These are phyloP conservation scores for Trichoderma breve DNA, from an alignment of 2,329 filamentous ascomycete genomes.

Conservation along the genomic window DNA sequence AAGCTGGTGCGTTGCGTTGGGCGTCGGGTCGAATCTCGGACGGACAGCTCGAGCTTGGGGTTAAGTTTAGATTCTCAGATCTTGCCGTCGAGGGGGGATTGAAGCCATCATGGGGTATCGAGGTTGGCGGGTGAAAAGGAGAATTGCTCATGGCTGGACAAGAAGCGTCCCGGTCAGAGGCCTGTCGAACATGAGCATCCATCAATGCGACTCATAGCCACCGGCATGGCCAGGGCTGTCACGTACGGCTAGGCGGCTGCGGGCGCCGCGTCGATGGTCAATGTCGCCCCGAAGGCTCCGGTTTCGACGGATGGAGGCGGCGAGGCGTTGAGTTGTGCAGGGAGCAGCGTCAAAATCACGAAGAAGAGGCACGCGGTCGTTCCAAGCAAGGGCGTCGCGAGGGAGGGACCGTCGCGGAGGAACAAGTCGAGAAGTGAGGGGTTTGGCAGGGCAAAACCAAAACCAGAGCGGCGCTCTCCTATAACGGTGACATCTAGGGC, in stretches of 20 bases:
- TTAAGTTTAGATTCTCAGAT: slow-evolving; percentile 9
- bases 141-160: slow-evolving; percentile 32
- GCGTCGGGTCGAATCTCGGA: slow-evolving; percentile 3
- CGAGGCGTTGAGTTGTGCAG: neutral
- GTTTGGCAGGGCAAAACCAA: slow-evolving; percentile 22
- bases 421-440: slow-evolving; percentile 16
- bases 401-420: neutral
- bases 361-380: slow-evolving; percentile 10
- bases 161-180: slow-evolving; percentile 18
- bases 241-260: slow-evolving; percentile 9
- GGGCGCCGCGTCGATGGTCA: neutral
- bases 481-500: slow-evolving; percentile 36
- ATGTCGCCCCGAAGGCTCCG: neutral
- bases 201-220: slow-evolving; percentile 11
- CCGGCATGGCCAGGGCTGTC: neutral
- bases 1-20: neutral
- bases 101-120: slow-evolving; percentile 30
- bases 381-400: neutral
- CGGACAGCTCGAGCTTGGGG: slow-evolving; percentile 4
- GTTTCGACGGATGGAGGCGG: neutral
- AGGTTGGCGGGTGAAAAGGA: slow-evolving; percentile 30
- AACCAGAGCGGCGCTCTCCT: slow-evolving; percentile 31
- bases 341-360: neutral
- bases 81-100: slow-evolving; percentile 22
- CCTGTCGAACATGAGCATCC: slow-evolving; percentile 15